Base-by-base conservation (phyloP, 2,329 filamentous ascomycete genomes). In the Metarhizium robertsii region DNA sequence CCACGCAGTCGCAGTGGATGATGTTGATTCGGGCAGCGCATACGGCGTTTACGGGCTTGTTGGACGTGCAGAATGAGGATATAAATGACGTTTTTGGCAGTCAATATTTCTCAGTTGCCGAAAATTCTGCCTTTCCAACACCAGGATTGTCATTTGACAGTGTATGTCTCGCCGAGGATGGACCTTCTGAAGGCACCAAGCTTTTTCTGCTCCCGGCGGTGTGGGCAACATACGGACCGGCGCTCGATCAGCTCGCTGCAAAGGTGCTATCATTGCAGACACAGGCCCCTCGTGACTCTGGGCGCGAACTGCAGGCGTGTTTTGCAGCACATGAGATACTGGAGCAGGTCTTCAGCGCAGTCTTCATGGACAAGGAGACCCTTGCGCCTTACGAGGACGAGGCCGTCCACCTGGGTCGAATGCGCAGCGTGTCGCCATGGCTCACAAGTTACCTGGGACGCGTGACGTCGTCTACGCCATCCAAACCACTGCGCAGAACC, bases 1-100 rank as follows among this genome's bases (percentile, higher is more conserved):
- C 70, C 5, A 65, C 63, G 38, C 61, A 68, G 11, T 65, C 66
- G 0, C 69, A 72, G 53, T 73, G 71, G 71, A 69, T 73, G 8
- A 65, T 63, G 32, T 65, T 71, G 6, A 70, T 68, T 16, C 69
- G 71, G 14, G 70, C 70, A 5, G 69, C 64, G 6, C 64, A 68
- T 52, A 61, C 63, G 3, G 71, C 70, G 0, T 71, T 67, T 50
- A 60, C 58, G 4, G 70, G 67, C 2, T 56, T 73, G 11, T 58
- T 70, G 3, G 59, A 61, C 18, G 52, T 60, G 32, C 36, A n/a
- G 16, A 13, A 25, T 20, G 47, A 20, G 20, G 20, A 25, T 25
- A 25, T 25, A 25, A 25, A 25, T 3, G 25, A 3, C 25, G 25
- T 25, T 3, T 25, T 25, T 25, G 25, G 25, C 25, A 25, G 25